Base-by-base conservation (phyloP, 768 basidiomycete species). In the Hirschioporus abietinus region DNA sequence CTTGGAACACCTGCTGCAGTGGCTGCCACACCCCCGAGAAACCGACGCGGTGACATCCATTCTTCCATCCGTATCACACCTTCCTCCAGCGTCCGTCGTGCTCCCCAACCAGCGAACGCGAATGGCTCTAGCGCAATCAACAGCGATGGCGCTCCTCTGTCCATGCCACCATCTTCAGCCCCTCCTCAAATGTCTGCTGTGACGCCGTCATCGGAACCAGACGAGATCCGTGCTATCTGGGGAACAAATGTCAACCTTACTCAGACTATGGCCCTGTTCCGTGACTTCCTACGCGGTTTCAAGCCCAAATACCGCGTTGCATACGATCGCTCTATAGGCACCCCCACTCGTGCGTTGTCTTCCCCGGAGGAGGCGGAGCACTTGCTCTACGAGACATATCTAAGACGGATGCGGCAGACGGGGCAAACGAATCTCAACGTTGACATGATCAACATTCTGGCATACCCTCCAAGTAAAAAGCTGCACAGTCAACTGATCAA, bases 381-480 rank as follows among this genome's bases (percentile, higher is more conserved):
- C 6, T 70, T 87, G 36, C 70, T 92, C 23, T 99, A 99, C 75
- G 91, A 96, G 71, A 79, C 76, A 0, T 95, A 96, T 73, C 77
- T 98, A 64, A 84, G 91, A 7, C 83, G 88, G 58, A 93, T 99
- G 89, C 87, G 96, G 63, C 85, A 89, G 69, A 97, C 94, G 0
- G 92, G 93, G n/a, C 92, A 94, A 73, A 93, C 91, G 17, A 93
- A 94, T 75, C 81, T 99, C 68, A 99, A 99, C 75, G 80, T 99
- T 63, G 97, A 99, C 72, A 84, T 92, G 75, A 72, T 83, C 71
- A 97, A 99, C 75, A 78, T 99, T 17, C 82, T 89, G 35, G 88
- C 96, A 1, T 99, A 92, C 76, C 92, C 94, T 0, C 87, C 90
- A 12, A 87, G 87, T 66, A 88, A 86, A 73, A 97, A 95, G 76